Percentiles rank a stretch among this genome's conserved stretches.
Evolutionary conservation across 805 yeast genomes (phyloP).

Genomic region (Yarrowia deformans): DNA sequence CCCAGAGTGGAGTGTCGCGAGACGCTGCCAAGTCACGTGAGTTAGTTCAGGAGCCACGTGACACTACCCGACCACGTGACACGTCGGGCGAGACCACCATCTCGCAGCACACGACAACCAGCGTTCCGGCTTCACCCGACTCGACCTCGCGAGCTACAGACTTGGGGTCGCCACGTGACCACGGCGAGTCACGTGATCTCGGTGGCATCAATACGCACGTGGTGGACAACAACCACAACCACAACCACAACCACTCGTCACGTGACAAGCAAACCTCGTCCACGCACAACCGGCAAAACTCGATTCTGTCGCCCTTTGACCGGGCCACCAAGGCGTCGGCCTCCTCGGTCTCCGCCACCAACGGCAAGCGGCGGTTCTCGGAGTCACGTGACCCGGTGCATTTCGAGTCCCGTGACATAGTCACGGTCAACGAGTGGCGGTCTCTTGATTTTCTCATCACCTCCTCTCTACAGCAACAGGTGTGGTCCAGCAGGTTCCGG

Average conservation of each 20-base stretch:
- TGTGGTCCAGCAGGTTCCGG: slow-evolving; percentile 2
- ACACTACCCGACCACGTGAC: not conserved
- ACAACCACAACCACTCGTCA: not conserved
- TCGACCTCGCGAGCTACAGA: slow-evolving; percentile 8
- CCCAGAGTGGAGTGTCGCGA: not conserved
- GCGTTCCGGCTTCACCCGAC: slow-evolving; percentile 10
- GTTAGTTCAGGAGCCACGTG: not conserved
- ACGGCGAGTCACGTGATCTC: slow-evolving; percentile 7
- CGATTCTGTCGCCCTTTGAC: slow-evolving; percentile 14
- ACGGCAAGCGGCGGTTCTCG: slow-evolving; percentile 21
- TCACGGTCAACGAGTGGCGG: slow-evolving; percentile 33
- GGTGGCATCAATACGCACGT: slow-evolving; percentile 3
- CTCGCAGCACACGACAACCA: slow-evolving; percentile 3
- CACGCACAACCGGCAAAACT: slow-evolving; percentile 25
- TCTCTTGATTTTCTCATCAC: slow-evolving; percentile 28
- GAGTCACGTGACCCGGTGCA: slow-evolving; percentile 15
- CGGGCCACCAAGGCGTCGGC: not conserved
- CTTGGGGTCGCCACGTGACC: slow-evolving; percentile 22
- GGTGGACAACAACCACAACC: not conserved
- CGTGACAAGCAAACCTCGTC: not conserved
- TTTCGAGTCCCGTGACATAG: slow-evolving; percentile 6
- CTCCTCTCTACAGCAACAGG: slow-evolving; percentile 20
- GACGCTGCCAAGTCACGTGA: slow-evolving; percentile 2
- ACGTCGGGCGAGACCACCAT: slow-evolving; percentile 6
- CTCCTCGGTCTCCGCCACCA: not conserved